phyloP scores from a whole-genome alignment of 371 early-diverging fungal genomes.

The Mortierella sp. region DNA sequence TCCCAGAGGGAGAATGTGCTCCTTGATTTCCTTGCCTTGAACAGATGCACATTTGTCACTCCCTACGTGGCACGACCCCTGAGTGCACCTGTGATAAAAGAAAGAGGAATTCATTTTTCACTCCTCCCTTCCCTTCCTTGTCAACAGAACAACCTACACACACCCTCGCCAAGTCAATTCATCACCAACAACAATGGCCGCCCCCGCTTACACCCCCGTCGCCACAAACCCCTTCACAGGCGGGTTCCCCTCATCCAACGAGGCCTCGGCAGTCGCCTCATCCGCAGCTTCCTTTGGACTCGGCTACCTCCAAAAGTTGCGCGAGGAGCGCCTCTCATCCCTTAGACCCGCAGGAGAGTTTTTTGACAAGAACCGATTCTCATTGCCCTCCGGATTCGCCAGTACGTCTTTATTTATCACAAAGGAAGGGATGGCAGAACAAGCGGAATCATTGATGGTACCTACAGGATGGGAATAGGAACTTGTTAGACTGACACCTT shows the following conservation, averaged over 20 bases:
- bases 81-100: too few relatives aligned
- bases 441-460: background rate
- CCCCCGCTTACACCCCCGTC: conserved; percentile 55
- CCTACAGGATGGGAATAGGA: background rate
- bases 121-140: background rate
- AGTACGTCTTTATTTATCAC: conserved; percentile 56
- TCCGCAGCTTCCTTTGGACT: conserved; percentile 40
- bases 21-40: background rate
- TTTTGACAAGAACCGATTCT: conserved; percentile 73
- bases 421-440: background rate
- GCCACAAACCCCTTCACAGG: conserved; percentile 50
- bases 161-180: background rate
- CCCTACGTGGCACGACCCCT: background rate
- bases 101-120: background rate
- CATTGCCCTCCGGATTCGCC: conserved; percentile 66
- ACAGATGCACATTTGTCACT: too few relatives aligned
- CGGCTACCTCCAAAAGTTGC: conserved; percentile 44
- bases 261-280: conserved; percentile 31
- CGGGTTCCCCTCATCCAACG: conserved; percentile 40
- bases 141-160: background rate
- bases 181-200: conserved; percentile 23
- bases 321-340: conserved; percentile 54
- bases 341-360: conserved; percentile 72
- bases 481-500: background rate
- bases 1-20: too few relatives aligned